phyloP scores from a whole-genome alignment of 2,329 filamentous ascomycete genomes.

The Trichophyton rubrum region DNA sequence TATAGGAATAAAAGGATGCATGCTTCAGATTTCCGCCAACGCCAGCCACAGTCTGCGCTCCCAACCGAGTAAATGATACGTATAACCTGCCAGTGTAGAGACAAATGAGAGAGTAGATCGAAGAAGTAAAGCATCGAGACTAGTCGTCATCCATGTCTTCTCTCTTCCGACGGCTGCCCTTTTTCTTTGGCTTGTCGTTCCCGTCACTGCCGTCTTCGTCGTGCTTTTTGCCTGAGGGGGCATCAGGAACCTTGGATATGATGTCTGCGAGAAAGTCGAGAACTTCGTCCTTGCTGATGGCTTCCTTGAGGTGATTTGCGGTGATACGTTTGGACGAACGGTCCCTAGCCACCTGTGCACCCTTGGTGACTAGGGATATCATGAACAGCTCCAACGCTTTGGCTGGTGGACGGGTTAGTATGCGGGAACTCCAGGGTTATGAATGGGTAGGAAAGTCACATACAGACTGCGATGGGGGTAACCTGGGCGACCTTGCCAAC shows the following conservation, averaged over 20 bases:
- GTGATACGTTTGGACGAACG: conserved; percentile 83
- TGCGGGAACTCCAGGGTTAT: neutral
- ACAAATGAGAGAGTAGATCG: neutral
- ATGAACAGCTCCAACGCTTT: conserved; percentile 97
- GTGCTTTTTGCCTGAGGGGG: conserved; percentile 32
- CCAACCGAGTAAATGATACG: neutral
- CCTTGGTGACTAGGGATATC: conserved; percentile 83
- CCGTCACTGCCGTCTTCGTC: conserved; percentile 37
- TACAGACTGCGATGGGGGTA: conserved; percentile 81
- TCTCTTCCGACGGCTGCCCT: conserved; percentile 31
- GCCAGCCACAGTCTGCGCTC: neutral
- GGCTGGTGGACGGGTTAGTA: conserved; percentile 35
- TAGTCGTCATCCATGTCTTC: conserved; percentile 26
- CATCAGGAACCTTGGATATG: conserved; percentile 67
- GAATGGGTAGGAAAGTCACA: conserved; percentile 19
- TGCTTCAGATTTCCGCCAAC: neutral
- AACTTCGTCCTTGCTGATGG: conserved; percentile 75
- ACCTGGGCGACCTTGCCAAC: conserved; percentile 97
- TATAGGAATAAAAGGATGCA: neutral
- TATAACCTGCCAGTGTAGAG: neutral
- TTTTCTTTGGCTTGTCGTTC: conserved; percentile 37
- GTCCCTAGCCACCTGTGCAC: conserved; percentile 68
- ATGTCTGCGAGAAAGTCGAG: conserved; percentile 92
- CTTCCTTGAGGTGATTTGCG: conserved; percentile 80
- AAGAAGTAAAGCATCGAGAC: neutral